phyloP scores from a whole-genome alignment of 495 filamentous ascomycete genomes.

The Cercophora scortea region DNA sequence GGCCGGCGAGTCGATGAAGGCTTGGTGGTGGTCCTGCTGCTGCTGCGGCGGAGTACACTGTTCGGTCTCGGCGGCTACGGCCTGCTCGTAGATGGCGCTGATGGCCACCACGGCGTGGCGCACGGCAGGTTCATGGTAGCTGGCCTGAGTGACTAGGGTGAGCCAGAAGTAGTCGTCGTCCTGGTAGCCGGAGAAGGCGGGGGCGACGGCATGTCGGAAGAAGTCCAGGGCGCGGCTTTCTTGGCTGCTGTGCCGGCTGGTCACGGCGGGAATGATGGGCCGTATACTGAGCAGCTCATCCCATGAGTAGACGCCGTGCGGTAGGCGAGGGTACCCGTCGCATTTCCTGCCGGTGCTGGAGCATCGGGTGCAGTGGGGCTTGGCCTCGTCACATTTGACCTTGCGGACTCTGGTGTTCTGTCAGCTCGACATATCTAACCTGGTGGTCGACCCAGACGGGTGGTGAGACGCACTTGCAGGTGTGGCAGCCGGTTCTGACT shows the following conservation, averaged over 20 bases:
- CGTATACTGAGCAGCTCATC: constrained; percentile 14
- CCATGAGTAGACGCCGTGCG: constrained; percentile 12
- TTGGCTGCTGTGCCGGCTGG: constrained; percentile 12
- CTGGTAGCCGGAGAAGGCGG: constrained; percentile 27
- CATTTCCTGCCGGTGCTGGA: constrained; percentile 21
- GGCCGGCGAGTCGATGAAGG: constrained; percentile 7
- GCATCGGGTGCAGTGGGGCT: constrained; percentile 26
- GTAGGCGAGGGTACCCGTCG: constrained; percentile 20
- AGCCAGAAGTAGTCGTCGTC: constrained; percentile 48
- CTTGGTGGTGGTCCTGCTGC: constrained; percentile 5
- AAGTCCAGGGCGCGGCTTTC: constrained; percentile 32
- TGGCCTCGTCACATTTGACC: constrained; percentile 32
- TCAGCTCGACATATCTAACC: not conserved
- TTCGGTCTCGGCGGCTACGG: constrained; percentile 1
- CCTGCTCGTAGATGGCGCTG: constrained; percentile 24
- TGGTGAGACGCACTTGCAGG: constrained; percentile 32
- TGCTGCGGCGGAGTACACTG: no score
- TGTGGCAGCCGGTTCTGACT: constrained; percentile 28
- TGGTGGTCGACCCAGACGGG: no score
- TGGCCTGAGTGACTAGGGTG: constrained; percentile 40
- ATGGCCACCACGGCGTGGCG: constrained; percentile 48
- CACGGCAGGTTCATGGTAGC: constrained; percentile 42
- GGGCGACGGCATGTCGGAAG: constrained; percentile 32
- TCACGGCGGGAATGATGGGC: constrained; percentile 16
- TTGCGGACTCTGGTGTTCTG: constrained; percentile 15